Percentiles rank a stretch among this genome's conserved stretches.
phyloP scores from a whole-genome alignment of 371 early-diverging fungal genomes.

The Apophysomyces sp. region DNA sequence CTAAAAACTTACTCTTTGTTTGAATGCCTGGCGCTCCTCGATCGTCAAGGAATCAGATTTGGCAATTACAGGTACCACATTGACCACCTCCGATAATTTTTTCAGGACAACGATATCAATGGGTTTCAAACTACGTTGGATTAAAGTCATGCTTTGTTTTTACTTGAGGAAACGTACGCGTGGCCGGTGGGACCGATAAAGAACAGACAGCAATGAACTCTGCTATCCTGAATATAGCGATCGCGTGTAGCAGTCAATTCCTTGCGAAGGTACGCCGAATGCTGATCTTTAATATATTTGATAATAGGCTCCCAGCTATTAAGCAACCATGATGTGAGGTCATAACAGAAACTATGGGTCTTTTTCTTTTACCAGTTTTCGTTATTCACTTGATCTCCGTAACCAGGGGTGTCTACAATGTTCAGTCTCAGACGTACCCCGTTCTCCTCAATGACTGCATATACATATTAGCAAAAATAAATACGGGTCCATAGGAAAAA shows the following conservation, averaged over 20 bases:
- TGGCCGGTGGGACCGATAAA: conserved; percentile 79
- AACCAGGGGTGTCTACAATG: conserved; percentile 83
- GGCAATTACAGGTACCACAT: conserved; percentile 84
- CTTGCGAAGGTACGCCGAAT: conserved; percentile 85
- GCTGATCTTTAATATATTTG: conserved; percentile 92
- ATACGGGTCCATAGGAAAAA: conserved; percentile 6
- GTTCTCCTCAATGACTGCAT: conserved; percentile 77
- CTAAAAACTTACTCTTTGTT: conserved; percentile 59
- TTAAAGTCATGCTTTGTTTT: conserved; percentile 8
- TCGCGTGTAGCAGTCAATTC: conserved; percentile 85
- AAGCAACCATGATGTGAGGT: neutral
- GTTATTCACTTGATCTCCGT: conserved; percentile 86
- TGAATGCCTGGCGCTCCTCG: conserved; percentile 74
- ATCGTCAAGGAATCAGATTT: conserved; percentile 86
- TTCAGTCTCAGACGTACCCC: conserved; percentile 83
- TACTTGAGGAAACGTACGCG: conserved; percentile 48
- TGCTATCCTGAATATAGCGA: conserved; percentile 81
- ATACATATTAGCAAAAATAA: conserved; percentile 4
- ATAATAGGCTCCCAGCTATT: conserved; percentile 85
- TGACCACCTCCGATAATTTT: conserved; percentile 71
- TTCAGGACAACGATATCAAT: conserved; percentile 76
- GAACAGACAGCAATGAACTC: conserved; percentile 81
- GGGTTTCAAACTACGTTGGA: conserved; percentile 63
- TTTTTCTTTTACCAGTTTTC: conserved; percentile 68
- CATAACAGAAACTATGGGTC: neutral